These are phyloP conservation scores for Podospora bellae-mahoneyi DNA, from an alignment of 495 filamentous ascomycete species.

Conservation along the genomic window DNA sequence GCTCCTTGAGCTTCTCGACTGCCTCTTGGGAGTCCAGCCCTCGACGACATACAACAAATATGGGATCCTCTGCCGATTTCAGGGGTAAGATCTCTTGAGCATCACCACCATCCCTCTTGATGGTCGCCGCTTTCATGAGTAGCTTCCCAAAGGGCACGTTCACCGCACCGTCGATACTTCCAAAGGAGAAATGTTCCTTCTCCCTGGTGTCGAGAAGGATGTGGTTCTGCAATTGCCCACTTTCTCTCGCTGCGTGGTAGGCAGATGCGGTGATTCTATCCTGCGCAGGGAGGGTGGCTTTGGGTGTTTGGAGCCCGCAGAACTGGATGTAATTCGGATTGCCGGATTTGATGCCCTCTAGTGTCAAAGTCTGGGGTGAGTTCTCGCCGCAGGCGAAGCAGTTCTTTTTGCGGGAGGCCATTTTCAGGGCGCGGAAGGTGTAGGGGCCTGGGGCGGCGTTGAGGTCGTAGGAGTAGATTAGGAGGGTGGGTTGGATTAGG, in stretches of 20 bases:
- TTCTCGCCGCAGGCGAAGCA: conserved; percentile 73
- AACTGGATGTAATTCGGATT: conserved; percentile 75
- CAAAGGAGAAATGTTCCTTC: conserved; percentile 79
- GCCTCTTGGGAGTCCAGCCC: conserved; percentile 89
- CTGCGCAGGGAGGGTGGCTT: conserved; percentile 43
- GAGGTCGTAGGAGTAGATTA: conserved; percentile 68
- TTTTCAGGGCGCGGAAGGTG: conserved; percentile 67
- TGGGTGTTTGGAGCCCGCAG: conserved; percentile 51
- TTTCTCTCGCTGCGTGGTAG: conserved; percentile 39
- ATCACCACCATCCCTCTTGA: conserved; percentile 23
- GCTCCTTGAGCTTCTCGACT: conserved; percentile 64
- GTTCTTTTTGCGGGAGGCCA: conserved; percentile 60
- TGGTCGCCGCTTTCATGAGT: conserved; percentile 31
- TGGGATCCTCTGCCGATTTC: conserved; percentile 23
- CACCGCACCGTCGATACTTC: conserved; percentile 64
- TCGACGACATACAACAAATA: conserved; percentile 79
- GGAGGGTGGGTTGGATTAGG: conserved; percentile 46
- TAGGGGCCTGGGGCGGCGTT: conserved; percentile 40
- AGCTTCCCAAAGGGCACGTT: conserved; percentile 72
- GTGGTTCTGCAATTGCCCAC: conserved; percentile 37
- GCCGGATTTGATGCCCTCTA: conserved; percentile 58
- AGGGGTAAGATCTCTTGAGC: conserved; percentile 9
- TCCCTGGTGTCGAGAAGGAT: conserved; percentile 80
- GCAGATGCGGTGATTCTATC: conserved; percentile 61
- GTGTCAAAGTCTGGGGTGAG: conserved; percentile 51